Evolutionary conservation across 1,139 yeast genomes (phyloP).

Genomic region (Suhomyces guaymorum): DNA sequence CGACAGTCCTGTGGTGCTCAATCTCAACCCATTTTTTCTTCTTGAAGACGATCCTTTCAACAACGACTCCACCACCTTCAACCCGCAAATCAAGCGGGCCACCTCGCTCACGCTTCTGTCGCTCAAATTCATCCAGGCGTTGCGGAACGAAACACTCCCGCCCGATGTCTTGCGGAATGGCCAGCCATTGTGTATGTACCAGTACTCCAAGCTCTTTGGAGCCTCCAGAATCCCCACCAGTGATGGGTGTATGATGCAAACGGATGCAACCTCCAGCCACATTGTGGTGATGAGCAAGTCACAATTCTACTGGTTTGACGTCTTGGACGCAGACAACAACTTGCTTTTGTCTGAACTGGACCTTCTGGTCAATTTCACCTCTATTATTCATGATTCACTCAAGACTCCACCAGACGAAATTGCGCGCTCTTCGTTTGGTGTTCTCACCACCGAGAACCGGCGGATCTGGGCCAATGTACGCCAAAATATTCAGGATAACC

Average conservation of each 20-base stretch:
- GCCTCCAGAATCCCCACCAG: constrained; percentile 80
- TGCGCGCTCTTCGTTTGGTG: constrained; percentile 84
- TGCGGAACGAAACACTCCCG: constrained; percentile 73
- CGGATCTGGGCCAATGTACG: constrained; percentile 81
- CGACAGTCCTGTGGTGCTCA: constrained; percentile 86
- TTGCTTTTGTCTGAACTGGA: constrained; percentile 72
- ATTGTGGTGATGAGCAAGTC: constrained; percentile 83
- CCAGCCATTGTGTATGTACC: constrained; percentile 83
- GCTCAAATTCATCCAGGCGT: constrained; percentile 74
- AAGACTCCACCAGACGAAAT: constrained; percentile 61
- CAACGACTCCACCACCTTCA: constrained; percentile 48
- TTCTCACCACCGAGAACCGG: constrained; percentile 84
- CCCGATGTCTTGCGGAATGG: constrained; percentile 68
- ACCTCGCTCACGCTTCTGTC: constrained; percentile 79
- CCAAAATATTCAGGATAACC: constrained; percentile 42
- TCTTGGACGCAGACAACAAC: constrained; percentile 69
- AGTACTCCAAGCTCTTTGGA: constrained; percentile 81
- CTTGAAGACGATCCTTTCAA: constrained; percentile 91
- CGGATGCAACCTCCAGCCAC: constrained; percentile 73
- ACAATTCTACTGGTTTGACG: constrained; percentile 94
- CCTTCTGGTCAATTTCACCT: constrained; percentile 69
- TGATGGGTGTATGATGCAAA: constrained; percentile 82
- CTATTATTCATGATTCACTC: constrained; percentile 72
- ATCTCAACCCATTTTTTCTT: constrained; percentile 83
- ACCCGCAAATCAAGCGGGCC: constrained; percentile 75